Conservation (phyloP, 208 protist genomes). For the Trichomonas vaginalis region DNA sequence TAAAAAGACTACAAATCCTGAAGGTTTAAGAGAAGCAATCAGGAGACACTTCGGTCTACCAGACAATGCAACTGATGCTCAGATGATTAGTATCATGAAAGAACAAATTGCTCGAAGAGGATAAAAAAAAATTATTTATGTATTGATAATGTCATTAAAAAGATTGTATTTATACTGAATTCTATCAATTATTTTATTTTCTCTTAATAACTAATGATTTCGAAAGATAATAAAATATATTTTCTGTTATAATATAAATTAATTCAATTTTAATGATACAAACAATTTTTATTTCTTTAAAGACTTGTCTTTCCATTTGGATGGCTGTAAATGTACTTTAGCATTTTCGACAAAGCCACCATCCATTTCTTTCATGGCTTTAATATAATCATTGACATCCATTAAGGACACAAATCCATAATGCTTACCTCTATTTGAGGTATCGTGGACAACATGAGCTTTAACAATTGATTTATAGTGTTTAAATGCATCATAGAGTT, state of each 20-base stretch:
- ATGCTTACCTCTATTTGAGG: background rate
- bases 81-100: background rate
- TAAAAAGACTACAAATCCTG: background rate
- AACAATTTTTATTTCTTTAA: background rate
- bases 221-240: too few species aligned
- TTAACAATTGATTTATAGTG: background rate
- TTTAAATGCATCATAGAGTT: background rate
- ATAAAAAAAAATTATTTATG: too few species aligned
- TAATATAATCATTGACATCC: background rate
- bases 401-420: background rate
- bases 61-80: background rate
- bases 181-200: too few species aligned
- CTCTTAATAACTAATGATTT: too few species aligned
- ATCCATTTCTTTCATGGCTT: background rate
- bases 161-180: too few species aligned
- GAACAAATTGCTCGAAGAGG: background rate
- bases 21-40: background rate
- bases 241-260: too few species aligned
- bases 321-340: background rate
- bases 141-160: too few species aligned
- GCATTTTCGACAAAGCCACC: background rate
- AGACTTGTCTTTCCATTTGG: background rate
- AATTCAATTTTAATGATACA: background rate
- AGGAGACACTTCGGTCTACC: background rate
- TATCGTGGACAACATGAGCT: background rate